Conservation (phyloP, 257 asterid species). For the Ocimum tenuiflorum region DNA sequence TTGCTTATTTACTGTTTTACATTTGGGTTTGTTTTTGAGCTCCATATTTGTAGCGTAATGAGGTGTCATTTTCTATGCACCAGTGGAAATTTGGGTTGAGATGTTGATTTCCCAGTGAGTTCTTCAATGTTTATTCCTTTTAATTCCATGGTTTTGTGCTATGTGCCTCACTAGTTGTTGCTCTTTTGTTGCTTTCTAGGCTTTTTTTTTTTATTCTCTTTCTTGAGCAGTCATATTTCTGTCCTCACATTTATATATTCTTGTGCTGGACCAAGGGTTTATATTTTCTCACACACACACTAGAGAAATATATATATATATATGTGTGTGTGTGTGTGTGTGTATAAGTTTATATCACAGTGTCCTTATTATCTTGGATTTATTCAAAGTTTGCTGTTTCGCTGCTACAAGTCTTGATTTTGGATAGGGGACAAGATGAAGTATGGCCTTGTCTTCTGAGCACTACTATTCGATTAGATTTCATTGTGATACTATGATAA, state of each 20-base stretch:
- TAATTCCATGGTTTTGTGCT: conserved; percentile 40
- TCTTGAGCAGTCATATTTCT: conserved; percentile 82
- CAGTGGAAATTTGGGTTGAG: conserved; percentile 45
- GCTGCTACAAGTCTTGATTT: conserved; percentile 50
- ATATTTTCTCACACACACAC: neutral
- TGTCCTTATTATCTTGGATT: conserved; percentile 67
- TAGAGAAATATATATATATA: neutral
- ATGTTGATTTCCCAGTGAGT: conserved; percentile 51
- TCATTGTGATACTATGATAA: conserved; percentile 19
- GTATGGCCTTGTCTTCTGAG: conserved; percentile 59
- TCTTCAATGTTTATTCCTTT: conserved; percentile 85
- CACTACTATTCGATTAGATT: conserved; percentile 54
- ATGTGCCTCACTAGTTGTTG: conserved; percentile 30
- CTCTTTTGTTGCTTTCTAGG: conserved; percentile 84
- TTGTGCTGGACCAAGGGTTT: conserved; percentile 20
- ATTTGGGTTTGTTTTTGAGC: neutral
- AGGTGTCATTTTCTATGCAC: conserved; percentile 55
- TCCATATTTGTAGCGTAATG: neutral
- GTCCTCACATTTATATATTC: conserved; percentile 59
- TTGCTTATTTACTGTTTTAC: neutral
- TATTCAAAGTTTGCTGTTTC: conserved; percentile 40
- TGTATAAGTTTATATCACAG: conserved; percentile 20
- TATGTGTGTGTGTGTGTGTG: neutral
- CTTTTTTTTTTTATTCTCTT: conserved; percentile 67
- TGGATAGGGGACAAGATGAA: conserved; percentile 69